Base-by-base conservation (phyloP, 2,329 filamentous ascomycete species). In the Diaporthe batatas region DNA sequence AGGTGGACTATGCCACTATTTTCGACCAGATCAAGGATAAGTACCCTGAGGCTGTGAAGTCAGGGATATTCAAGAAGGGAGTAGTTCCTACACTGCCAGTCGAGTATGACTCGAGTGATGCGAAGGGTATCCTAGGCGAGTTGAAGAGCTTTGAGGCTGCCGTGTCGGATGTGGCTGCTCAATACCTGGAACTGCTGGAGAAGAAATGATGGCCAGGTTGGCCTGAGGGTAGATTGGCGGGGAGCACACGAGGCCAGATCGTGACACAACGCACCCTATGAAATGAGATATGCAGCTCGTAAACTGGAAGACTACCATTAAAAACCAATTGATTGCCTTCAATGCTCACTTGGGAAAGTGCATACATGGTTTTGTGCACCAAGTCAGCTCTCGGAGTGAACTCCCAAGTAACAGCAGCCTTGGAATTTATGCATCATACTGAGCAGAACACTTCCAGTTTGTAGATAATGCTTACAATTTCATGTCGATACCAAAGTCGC, bases 31-130 rank as follows among this genome's bases (percentile, higher is more conserved):
- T 79, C 8, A 55, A 77, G 68, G 76, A 76, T 49, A 59, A 69
- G 4, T 80, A 76, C 29, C 78, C 77, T 4, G 58, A 76, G 34
- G 77, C 78, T 18, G 76, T 78, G 18, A 74, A 72, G 11, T 74
- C 71, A 2, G 78, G 78, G 1, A 65, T 79, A 1, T 78, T 80
- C 23, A 79, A 75, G 36, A 58, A 29, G 51, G 78, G 77, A 2
- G 75, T 29, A 5, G 36, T 78, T 1, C 55, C 75, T 11, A 70
- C 75, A 12, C 6, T 76, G 3, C 58, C 57, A 2, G 16, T 72
- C 2, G 55, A 72, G 2, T 72, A 72, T 39, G 65, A 74, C 23
- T 72, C 70, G n/a, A 70, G 70, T n/a, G 72, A 71, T n/a, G 51
- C 32, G n/a, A 53, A 57, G 32, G 57, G 14, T 23, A 21, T 70